Evolutionary conservation across 371 early-diverging fungal genomes (phyloP).

Genomic region (Rhizopus sp.): DNA sequence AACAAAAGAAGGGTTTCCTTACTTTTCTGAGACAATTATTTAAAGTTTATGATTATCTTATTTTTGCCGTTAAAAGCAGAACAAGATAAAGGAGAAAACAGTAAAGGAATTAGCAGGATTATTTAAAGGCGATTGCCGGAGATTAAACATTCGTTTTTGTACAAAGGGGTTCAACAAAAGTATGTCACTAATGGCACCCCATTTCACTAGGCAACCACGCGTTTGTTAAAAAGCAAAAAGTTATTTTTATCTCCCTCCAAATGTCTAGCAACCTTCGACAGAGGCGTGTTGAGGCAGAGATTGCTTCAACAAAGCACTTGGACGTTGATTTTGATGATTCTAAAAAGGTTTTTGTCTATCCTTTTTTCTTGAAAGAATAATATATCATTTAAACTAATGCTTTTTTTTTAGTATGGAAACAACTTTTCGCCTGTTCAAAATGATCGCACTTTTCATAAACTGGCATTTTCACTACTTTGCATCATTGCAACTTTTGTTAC

Average conservation of each 20-base stretch:
- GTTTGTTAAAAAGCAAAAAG: no score
- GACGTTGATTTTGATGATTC: constrained; percentile 26
- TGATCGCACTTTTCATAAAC: constrained; percentile 9
- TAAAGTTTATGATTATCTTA: no score
- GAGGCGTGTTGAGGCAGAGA: constrained; percentile 23
- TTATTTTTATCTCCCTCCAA: constrained; percentile 6
- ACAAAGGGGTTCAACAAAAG: no score
- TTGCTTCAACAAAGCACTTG: constrained; percentile 8
- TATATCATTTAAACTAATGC: not conserved
- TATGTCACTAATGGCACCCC: no score
- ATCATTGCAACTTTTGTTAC: constrained; percentile 23
- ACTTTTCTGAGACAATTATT: no score
- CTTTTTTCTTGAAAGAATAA: no score
- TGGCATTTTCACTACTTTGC: constrained; percentile 13
- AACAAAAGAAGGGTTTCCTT: no score
- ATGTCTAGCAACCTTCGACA: constrained; percentile 23
- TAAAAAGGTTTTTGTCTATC: constrained; percentile 17
- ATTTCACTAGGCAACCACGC: not conserved
- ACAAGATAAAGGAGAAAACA: no score
- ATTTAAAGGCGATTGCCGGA: no score
- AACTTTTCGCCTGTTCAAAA: not conserved
- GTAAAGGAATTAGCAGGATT: no score
- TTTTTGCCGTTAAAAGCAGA: no score
- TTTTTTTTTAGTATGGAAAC: constrained; percentile 10
- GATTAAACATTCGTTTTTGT: no score